phyloP scores from a whole-genome alignment of 257 asterid genomes.

The Solanum paucissectum region DNA sequence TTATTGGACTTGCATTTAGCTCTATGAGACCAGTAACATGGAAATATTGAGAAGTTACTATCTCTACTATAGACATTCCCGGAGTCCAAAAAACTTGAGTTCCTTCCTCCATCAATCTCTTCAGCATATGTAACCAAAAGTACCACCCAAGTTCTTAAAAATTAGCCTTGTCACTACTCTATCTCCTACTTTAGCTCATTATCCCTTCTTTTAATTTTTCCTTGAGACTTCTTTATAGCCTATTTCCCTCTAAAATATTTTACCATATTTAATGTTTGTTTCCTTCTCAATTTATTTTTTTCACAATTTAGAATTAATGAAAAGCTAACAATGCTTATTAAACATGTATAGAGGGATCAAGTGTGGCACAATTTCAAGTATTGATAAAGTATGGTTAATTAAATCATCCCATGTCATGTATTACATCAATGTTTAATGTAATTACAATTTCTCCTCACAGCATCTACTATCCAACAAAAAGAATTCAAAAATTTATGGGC shows the following conservation, averaged over 20 bases:
- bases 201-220: neutral
- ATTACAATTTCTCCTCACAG: neutral
- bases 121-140: neutral
- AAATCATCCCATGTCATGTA: neutral
- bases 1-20: neutral
- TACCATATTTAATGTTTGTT: neutral
- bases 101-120: neutral
- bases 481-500: neutral
- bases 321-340: neutral
- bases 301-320: neutral
- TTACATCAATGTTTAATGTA: neutral
- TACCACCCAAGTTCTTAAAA: neutral
- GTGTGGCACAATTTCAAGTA: neutral
- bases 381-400: neutral
- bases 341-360: neutral
- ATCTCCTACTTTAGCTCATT: neutral
- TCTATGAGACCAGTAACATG: neutral
- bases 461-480: neutral
- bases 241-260: neutral
- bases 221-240: neutral
- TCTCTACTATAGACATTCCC: neutral
- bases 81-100: neutral
- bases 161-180: neutral
- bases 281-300: neutral
- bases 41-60: neutral